phyloP scores from a whole-genome alignment of 1,139 yeast genomes.

The Zygosaccharomyces pseudobailii region DNA sequence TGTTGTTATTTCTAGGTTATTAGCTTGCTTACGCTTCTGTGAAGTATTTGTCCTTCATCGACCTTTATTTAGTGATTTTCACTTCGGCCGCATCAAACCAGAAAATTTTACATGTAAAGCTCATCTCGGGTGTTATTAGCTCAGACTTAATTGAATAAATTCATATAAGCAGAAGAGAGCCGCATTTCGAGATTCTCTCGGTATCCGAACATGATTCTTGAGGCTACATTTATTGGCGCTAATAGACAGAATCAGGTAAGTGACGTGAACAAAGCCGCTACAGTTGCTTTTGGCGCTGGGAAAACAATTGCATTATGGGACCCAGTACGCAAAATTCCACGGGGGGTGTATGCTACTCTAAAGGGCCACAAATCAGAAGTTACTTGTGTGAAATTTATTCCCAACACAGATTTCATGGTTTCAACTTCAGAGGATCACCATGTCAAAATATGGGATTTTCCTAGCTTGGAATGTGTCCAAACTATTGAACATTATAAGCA shows the following conservation, averaged over 20 bases:
- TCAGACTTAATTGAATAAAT: not conserved
- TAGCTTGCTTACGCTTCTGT: not conserved
- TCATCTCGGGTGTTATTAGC: constrained; percentile 6
- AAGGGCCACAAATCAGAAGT: constrained; percentile 56
- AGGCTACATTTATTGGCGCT: constrained; percentile 73
- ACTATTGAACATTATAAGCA: constrained; percentile 39
- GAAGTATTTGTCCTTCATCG: not conserved
- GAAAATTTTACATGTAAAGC: constrained; percentile 11
- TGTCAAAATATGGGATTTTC: constrained; percentile 55
- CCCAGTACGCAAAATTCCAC: constrained; percentile 41
- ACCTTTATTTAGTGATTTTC: not conserved
- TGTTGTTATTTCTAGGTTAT: too few species aligned
- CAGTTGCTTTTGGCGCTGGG: constrained; percentile 75
- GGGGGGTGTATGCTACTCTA: constrained; percentile 52
- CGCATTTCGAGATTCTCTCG: not conserved
- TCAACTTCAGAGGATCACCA: constrained; percentile 63
- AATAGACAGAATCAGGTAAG: constrained; percentile 68
- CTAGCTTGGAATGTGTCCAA: constrained; percentile 33
- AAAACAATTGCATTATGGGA: constrained; percentile 71
- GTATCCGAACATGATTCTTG: constrained; percentile 25
- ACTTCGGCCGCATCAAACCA: not conserved
- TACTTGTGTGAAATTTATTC: constrained; percentile 56
- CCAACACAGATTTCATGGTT: constrained; percentile 44
- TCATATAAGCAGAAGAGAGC: not conserved
- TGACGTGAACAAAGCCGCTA: constrained; percentile 43